phyloP scores from a whole-genome alignment of 129 eudicot genomes.

The Flaveria brownii region DNA sequence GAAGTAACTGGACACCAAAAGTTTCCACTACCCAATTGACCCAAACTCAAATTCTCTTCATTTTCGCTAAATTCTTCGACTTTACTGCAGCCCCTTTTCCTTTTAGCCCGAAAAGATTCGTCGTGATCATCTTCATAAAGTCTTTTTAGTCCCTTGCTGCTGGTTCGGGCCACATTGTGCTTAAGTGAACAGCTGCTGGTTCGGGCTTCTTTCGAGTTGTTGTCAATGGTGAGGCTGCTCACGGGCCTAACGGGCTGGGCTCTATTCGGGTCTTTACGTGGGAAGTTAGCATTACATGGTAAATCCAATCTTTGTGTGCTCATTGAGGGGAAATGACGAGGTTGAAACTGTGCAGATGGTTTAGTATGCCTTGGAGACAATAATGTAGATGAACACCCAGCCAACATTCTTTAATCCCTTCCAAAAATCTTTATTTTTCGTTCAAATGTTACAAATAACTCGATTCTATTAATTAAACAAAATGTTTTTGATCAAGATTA shows the following conservation, averaged over 20 bases:
- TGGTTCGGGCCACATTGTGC: constrained; percentile 56
- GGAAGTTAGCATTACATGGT: constrained; percentile 44
- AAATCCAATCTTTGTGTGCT: constrained; percentile 93
- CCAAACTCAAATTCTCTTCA: constrained; percentile 42
- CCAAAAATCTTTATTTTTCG: constrained; percentile 35
- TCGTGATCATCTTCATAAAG: constrained; percentile 56
- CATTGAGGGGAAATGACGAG: constrained; percentile 87
- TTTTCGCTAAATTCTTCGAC: constrained; percentile 38
- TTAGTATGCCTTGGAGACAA: constrained; percentile 75
- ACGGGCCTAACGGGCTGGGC: constrained; percentile 60
- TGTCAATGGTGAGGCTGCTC: constrained; percentile 43
- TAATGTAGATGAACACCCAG: constrained; percentile 85
- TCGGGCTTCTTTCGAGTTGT: constrained; percentile 58
- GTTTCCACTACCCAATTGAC: constrained; percentile 62
- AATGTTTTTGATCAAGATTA: constrained; percentile 19
- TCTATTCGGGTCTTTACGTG: constrained; percentile 51
- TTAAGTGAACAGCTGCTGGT: constrained; percentile 49
- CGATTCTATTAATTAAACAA: constrained; percentile 27
- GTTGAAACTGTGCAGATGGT: constrained; percentile 72
- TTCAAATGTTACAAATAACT: constrained; percentile 27
- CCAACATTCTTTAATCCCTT: constrained; percentile 78
- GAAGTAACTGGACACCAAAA: constrained; percentile 49
- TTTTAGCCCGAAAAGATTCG: constrained; percentile 53
- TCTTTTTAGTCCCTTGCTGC: constrained; percentile 59
- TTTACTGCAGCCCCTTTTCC: constrained; percentile 53